phyloP scores from a whole-genome alignment of 192 early-diverging fungal genomes.

The Backusella macrospora region DNA sequence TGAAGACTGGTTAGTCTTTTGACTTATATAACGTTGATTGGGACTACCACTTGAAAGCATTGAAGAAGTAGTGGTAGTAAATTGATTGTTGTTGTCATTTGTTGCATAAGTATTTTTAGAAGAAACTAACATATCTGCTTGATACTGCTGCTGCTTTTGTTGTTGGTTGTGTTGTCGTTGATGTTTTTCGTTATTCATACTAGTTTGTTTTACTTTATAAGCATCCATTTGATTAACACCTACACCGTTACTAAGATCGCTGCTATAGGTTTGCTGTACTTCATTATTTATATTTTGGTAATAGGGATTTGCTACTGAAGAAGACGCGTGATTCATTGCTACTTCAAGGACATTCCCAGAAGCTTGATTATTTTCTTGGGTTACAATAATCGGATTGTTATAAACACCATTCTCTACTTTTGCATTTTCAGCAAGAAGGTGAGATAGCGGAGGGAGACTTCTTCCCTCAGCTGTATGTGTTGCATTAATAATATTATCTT shows the following conservation, averaged over 20 bases:
- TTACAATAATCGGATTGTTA: neutral
- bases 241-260: neutral
- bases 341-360: neutral
- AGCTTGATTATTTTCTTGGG: neutral
- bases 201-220: neutral
- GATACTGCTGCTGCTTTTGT: neutral
- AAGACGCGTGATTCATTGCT: neutral
- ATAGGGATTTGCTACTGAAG: neutral
- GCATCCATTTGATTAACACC: neutral
- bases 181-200: neutral
- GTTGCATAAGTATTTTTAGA: neutral
- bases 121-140: neutral
- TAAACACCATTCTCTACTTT: neutral
- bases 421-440: neutral
- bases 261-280: neutral
- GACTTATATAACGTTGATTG: neutral
- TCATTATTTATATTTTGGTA: neutral
- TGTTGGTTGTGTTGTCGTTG: neutral
- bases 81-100: neutral
- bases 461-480: neutral
- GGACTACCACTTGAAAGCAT: neutral
- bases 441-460: neutral
- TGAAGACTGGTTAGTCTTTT: neutral
- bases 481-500: conserved; percentile 10
- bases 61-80: neutral